A percentile compares a stretch with the other conserved stretches of the same genome.
Evolutionary conservation across 78 protist species (phyloP).

Genomic region (Dictyostelium firmibasis): DNA sequence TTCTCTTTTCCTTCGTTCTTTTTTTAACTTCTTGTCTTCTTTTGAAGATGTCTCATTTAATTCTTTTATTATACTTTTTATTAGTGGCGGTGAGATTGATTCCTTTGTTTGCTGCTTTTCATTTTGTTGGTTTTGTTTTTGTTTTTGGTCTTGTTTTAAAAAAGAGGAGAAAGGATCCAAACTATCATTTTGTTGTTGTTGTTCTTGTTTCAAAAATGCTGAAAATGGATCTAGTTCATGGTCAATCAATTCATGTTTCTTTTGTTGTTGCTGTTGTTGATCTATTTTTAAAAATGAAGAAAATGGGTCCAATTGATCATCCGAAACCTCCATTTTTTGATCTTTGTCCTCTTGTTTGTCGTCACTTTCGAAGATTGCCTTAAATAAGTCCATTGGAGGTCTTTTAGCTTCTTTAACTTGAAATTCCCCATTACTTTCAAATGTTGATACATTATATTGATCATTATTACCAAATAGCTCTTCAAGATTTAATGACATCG

Average conservation of each 20-base stretch:
- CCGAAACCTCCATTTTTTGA: background rate
- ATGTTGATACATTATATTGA: conserved; percentile 1
- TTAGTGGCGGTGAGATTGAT: background rate
- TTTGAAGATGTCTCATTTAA: background rate
- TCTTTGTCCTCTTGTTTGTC: background rate
- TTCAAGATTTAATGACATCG: background rate
- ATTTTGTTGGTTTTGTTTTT: background rate
- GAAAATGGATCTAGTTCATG: conserved; percentile 56
- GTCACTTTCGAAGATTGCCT: conserved; percentile 67
- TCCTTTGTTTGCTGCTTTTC: background rate
- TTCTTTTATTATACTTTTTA: background rate
- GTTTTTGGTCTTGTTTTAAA: background rate
- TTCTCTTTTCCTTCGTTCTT: background rate
- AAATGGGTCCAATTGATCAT: conserved; percentile 63
- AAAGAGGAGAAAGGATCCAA: background rate
- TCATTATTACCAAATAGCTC: background rate
- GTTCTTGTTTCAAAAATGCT: conserved; percentile 2
- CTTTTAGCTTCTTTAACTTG: conserved; percentile 34
- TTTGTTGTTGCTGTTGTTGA: conserved; percentile 1
- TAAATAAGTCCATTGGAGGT: conserved; percentile 74
- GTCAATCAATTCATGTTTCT: background rate
- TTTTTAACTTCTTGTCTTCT: background rate
- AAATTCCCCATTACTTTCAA: background rate
- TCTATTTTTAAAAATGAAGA: conserved; percentile 34
- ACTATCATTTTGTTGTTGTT: background rate